Conservation (phyloP, 1,284 basidiomycete species). For the Ustilago tritici region DNA sequence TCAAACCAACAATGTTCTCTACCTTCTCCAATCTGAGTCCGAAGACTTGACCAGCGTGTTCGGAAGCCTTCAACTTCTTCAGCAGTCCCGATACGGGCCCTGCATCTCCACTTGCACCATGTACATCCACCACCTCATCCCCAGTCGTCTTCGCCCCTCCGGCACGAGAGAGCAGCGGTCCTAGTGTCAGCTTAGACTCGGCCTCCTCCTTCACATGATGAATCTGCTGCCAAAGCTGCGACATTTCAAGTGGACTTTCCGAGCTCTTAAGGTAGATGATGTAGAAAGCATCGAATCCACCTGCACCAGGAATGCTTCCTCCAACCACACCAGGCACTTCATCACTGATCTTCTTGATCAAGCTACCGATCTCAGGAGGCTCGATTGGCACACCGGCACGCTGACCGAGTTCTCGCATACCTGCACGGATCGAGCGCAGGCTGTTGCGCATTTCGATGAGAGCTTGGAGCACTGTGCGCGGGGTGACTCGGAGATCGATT, state of each 20-base stretch:
- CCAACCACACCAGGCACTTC: conserved; percentile 84
- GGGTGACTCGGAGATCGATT: conserved; percentile 23
- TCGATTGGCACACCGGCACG: conserved; percentile 88
- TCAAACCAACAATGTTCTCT: conserved; percentile 77
- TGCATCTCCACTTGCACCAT: neutral
- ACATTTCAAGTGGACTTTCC: conserved; percentile 19
- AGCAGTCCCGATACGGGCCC: conserved; percentile 71
- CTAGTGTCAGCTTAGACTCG: conserved; percentile 32
- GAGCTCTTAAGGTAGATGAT: conserved; percentile 73
- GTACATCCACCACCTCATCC: neutral
- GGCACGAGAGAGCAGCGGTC: conserved; percentile 42
- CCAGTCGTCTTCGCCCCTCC: conserved; percentile 29
- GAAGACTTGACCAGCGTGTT: conserved; percentile 67
- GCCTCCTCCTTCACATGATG: conserved; percentile 38
- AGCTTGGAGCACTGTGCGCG: conserved; percentile 27
- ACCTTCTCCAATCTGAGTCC: conserved; percentile 79
- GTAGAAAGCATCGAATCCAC: conserved; percentile 97
- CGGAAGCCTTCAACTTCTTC: conserved; percentile 66
- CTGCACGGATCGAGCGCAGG: conserved; percentile 78
- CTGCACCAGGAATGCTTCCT: conserved; percentile 96
- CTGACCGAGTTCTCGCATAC: conserved; percentile 89
- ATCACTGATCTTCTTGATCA: conserved; percentile 84
- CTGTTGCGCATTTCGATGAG: conserved; percentile 64
- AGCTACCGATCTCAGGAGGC: conserved; percentile 84
- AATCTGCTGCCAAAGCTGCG: conserved; percentile 49